Base-by-base conservation (phyloP, 768 basidiomycete species). In the Antrodiella citrinella region DNA sequence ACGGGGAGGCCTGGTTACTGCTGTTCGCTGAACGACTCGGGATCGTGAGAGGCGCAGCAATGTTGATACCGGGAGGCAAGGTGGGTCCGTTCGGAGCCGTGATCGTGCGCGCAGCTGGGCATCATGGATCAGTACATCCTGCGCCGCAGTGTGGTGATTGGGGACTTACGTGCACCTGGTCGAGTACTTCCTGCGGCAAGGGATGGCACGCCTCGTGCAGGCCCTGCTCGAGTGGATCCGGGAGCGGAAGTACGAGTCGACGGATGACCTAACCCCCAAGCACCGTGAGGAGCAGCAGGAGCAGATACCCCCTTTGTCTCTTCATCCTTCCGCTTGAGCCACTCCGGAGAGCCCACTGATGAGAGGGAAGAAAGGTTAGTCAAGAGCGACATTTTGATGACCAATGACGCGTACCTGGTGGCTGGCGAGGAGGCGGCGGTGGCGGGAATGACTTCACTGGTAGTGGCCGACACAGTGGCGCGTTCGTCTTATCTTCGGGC, bases 401-500 rank as follows among this genome's bases (percentile, higher is more conserved):
- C 45, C n/a, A n/a, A n/a, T n/a, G n/a, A n/a, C 5, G 61, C 63
- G 11, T 43, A 71, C 74, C 67, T 39, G 65, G 62, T 21, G 61
- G 65, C 0, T 62, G 58, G 26, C 62, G 67, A 2, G 43, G 39
- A 13, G 65, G 54, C 3, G 63, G 60, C 1, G 62, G 65, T 2
- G 58, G 57, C 0, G 60, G 53, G 22, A 65, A 67, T 15, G 60
- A 42, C 0, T 51, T 50, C 4, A 64, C 59, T 1, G 74, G 76
- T n/a, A 76, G 66, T 0, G 72, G 72, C 9, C 74, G 67, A 40
- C 76, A 76, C 45, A 75, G 51, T 2, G 64, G 57, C 4, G 59
- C 59, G 38, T 64, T 65, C 3, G 72, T 76, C 22, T 46, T 55
- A 48, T 72, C 70, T 51, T 69, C 72, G 2, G 53, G 21, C 3